phyloP scores from a whole-genome alignment of 306 rosid genomes.

The Quercus dentata region DNA sequence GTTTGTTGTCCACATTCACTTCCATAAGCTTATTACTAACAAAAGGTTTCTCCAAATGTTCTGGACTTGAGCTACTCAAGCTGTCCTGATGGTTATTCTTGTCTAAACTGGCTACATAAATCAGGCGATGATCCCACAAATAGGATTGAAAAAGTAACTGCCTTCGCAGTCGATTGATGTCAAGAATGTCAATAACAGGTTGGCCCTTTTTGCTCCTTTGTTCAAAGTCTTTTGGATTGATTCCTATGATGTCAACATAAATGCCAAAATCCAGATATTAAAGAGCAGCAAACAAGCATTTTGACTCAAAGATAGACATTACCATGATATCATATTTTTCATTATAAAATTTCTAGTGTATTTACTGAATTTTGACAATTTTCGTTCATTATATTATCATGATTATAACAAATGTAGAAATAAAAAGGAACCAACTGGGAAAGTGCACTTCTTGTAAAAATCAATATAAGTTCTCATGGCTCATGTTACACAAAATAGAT shows the following conservation, averaged over 20 bases:
- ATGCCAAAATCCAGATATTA: slow-evolving; percentile 18
- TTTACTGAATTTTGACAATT: background rate
- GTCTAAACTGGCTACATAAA: slow-evolving; percentile 40
- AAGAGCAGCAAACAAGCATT: slow-evolving; percentile 15
- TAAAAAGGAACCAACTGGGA: background rate
- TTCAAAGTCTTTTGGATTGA: slow-evolving; percentile 51
- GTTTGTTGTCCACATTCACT: slow-evolving; percentile 25
- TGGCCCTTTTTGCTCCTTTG: slow-evolving; percentile 54
- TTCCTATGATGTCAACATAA: slow-evolving; percentile 46
- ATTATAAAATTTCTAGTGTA: background rate
- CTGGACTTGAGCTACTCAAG: slow-evolving; percentile 39
- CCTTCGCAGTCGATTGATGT: slow-evolving; percentile 76
- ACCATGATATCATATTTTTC: slow-evolving; percentile 9
- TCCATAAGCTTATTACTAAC: slow-evolving; percentile 25
- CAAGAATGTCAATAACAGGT: slow-evolving; percentile 74
- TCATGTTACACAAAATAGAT: background rate
- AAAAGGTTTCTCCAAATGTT: slow-evolving; percentile 36
- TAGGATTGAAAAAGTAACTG: slow-evolving; percentile 80
- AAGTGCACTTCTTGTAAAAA: background rate
- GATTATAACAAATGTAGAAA: background rate
- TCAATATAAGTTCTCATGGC: background rate
- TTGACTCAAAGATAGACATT: slow-evolving; percentile 5
- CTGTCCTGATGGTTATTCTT: slow-evolving; percentile 28
- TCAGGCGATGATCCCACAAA: slow-evolving; percentile 82
- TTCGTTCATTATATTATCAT: background rate